Base-by-base conservation (phyloP, 2,329 filamentous ascomycete genomes). In the Botryotinia narcissicola region DNA sequence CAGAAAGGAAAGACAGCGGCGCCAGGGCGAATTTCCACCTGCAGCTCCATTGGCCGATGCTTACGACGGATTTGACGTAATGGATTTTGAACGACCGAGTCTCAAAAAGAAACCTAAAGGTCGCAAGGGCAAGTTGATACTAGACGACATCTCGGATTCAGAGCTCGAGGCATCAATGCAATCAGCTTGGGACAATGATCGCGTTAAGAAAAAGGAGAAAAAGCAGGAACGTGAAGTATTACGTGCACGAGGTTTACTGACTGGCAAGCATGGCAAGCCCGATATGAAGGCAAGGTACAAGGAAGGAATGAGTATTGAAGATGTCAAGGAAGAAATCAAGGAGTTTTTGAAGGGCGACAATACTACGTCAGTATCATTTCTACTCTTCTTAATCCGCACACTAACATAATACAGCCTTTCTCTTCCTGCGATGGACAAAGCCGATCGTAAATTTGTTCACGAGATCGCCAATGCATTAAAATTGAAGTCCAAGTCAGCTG, bases 371-470 rank as follows among this genome's bases (percentile, higher is more conserved):
- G 87, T 76, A 71, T 63, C n/a, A 37, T 46, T 62, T 63, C n/a
- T 60, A 14, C n/a, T 37, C 40, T 62, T 42, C 29, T n/a, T 25
- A 42, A 46, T 70, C 73, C 70, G 9, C 37, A 77, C 40, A 44
- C 72, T 75, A 51, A 72, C 14, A 71, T 59, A 9, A n/a, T 71
- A 44, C 76, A 94, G 92, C 63, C 85, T 96, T 9, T 84, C 89
- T 7, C 85, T 98, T 37, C 93, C 95, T 4, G 93, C 95, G 0
- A 97, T 98, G 90, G 90, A 93, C 73, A 93, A 94, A 75, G 83
- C 87, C 62, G 88, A 91, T 57, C 91, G 96, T 68, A 95, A 93
- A 81, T 84, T 90, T 9, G 86, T 98, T 29, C 96, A 99, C 81
- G 89, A 93, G 74, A 82, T 97, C 57, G 94, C 93, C 20, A 88